A percentile compares a stretch with the other conserved stretches of the same genome.
Conservation (phyloP, 2,329 filamentous ascomycete species). For the Nemania diffusa region DNA sequence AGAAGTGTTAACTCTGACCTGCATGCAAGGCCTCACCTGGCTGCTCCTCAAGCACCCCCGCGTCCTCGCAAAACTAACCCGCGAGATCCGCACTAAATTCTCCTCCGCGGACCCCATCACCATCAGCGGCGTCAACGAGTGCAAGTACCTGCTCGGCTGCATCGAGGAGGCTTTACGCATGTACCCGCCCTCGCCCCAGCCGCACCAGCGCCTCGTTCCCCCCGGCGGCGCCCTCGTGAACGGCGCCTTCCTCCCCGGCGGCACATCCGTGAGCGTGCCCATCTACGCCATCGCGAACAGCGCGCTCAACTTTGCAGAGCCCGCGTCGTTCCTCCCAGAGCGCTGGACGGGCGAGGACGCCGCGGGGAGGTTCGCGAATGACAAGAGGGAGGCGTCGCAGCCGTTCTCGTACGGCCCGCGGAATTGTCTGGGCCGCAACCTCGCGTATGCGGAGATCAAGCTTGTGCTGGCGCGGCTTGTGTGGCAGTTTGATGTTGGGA, state of each 20-base stretch:
- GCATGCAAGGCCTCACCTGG: constrained; percentile 31
- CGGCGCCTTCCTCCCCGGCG: constrained; percentile 33
- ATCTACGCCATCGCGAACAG: constrained; percentile 33
- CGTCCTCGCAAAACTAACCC: constrained; percentile 44
- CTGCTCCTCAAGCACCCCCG: constrained; percentile 43
- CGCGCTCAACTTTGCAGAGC: constrained; percentile 28
- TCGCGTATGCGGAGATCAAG: constrained; percentile 54
- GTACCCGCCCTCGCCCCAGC: constrained; percentile 47
- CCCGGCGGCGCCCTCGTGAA: constrained; percentile 29
- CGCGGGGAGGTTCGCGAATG: constrained; percentile 43
- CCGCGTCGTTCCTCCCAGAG: constrained; percentile 24
- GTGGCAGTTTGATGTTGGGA: constrained; percentile 51
- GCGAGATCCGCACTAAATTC: constrained; percentile 52
- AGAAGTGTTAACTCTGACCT: neutral
- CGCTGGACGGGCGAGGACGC: constrained; percentile 37
- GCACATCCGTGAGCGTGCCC: constrained; percentile 30
- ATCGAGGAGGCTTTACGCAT: constrained; percentile 54
- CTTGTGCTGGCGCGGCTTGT: constrained; percentile 51
- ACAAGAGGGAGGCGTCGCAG: constrained; percentile 45
- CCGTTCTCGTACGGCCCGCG: constrained; percentile 50
- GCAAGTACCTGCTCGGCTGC: constrained; percentile 52
- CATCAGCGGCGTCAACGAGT: constrained; percentile 42
- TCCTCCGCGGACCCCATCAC: constrained; percentile 49
- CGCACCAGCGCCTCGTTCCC: constrained; percentile 32
- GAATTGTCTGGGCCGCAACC: constrained; percentile 50